phyloP scores from a whole-genome alignment of 805 yeast species.

The Teunomyces aglyptinius region DNA sequence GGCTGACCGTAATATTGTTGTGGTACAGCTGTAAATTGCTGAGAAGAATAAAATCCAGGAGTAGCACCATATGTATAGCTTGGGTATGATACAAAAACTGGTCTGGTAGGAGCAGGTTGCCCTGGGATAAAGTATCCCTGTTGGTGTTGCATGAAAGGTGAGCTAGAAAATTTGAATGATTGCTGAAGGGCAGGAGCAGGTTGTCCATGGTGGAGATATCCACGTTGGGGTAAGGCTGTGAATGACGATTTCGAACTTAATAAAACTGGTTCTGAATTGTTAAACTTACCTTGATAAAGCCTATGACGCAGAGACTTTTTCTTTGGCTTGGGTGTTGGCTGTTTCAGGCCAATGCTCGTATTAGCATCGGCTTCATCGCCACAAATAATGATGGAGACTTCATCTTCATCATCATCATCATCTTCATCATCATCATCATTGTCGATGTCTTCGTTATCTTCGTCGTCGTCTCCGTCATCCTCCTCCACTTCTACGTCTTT shows the following conservation, averaged over 20 bases:
- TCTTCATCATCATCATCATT: slow-evolving; percentile 26
- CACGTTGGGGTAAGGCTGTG: slow-evolving; percentile 17
- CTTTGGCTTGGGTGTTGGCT: slow-evolving; percentile 6
- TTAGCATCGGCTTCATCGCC: slow-evolving; percentile 28
- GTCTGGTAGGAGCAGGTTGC: slow-evolving; percentile 1
- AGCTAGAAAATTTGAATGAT: slow-evolving; percentile 7
- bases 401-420: slow-evolving; percentile 36
- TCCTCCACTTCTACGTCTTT: not conserved
- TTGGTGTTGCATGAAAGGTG: slow-evolving; percentile 11
- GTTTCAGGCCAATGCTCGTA: not conserved
- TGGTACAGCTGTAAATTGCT: slow-evolving; percentile 8
- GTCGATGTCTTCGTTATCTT: slow-evolving; percentile 12
- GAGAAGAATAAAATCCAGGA: slow-evolving; percentile 11
- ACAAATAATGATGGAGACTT: slow-evolving; percentile 37
- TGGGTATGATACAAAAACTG: slow-evolving; percentile 7
- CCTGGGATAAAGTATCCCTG: slow-evolving; percentile 9
- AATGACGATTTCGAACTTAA: slow-evolving; percentile 18
- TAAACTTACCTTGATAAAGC: slow-evolving; percentile 13
- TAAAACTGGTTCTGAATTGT: slow-evolving; percentile 22
- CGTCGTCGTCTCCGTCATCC: slow-evolving; percentile 8
- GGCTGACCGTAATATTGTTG: slow-evolving; percentile 9
- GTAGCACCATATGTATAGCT: slow-evolving; percentile 2
- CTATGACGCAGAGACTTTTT: slow-evolving; percentile 4
- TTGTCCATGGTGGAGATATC: slow-evolving; percentile 11
- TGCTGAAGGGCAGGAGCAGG: slow-evolving; percentile 10